Evolutionary conservation across 257 asterid genomes (phyloP).

Genomic region (Paraleonurus japonicus): DNA sequence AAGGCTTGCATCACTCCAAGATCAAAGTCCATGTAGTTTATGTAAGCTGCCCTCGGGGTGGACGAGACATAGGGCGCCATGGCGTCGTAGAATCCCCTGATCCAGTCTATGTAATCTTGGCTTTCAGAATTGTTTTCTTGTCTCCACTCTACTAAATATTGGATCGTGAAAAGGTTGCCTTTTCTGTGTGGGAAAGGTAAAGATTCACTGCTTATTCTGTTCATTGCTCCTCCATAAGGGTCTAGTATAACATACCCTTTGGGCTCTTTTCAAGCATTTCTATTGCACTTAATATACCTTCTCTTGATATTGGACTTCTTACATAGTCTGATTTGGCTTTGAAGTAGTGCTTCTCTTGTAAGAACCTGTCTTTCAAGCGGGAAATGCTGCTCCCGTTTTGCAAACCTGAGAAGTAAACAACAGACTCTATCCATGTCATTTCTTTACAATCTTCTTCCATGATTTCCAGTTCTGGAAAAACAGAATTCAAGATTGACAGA

Average conservation of each 20-base stretch:
- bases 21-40: conserved; percentile 78
- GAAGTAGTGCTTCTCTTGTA: conserved; percentile 44
- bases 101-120: conserved; percentile 47
- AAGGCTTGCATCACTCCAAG: conserved; percentile 47
- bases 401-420: conserved; percentile 56
- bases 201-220: conserved; percentile 41
- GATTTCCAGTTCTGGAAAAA: conserved; percentile 46
- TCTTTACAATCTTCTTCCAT: conserved; percentile 42
- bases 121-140: conserved; percentile 30
- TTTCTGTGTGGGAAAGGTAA: conserved; percentile 74
- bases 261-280: conserved; percentile 46
- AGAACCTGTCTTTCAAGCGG: conserved; percentile 42
- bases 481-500: conserved; percentile 25
- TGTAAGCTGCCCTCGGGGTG: conserved; percentile 63
- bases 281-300: conserved; percentile 30
- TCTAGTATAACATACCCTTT: conserved; percentile 67
- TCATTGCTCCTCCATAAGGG: conserved; percentile 78
- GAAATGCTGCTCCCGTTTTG: conserved; percentile 28
- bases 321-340: conserved; percentile 78
- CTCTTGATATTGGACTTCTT: conserved; percentile 35
- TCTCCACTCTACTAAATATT: conserved; percentile 61
- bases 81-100: conserved; percentile 46
- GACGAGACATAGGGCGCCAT: conserved; percentile 58
- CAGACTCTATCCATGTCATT: conserved; percentile 73
- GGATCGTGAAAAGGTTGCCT: conserved; percentile 65